A percentile compares a stretch with the other conserved stretches of the same genome.
These are phyloP conservation scores for Herpetospermum pedunculosum DNA, from an alignment of 306 rosid genomes.

Conservation along the genomic window DNA sequence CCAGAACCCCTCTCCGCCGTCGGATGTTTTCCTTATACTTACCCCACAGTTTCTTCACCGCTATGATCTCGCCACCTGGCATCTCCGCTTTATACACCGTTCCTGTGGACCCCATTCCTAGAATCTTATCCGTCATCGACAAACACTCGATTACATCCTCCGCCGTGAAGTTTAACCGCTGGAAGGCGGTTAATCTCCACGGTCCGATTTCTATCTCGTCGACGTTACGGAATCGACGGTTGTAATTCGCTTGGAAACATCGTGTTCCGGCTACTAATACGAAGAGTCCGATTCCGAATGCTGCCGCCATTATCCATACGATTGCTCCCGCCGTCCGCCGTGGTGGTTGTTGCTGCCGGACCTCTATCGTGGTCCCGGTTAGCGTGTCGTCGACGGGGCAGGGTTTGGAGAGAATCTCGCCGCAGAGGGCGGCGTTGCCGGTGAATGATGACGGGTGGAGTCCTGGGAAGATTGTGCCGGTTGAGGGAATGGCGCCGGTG, in stretches of 20 bases:
- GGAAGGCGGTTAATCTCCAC: slow-evolving; percentile 85
- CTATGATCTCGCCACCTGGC: slow-evolving; percentile 94
- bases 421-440: slow-evolving; percentile 77
- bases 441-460: slow-evolving; percentile 66
- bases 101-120: slow-evolving; percentile 91
- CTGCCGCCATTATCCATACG: slow-evolving; percentile 83
- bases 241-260: slow-evolving; percentile 63
- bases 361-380: slow-evolving; percentile 19
- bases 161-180: slow-evolving; percentile 78
- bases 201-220: slow-evolving; percentile 49
- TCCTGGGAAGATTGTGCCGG: slow-evolving; percentile 42
- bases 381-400: slow-evolving; percentile 39
- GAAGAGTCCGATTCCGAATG: slow-evolving; percentile 76
- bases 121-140: slow-evolving; percentile 50
- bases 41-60: slow-evolving; percentile 82
- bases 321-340: slow-evolving; percentile 68
- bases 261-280: slow-evolving; percentile 75
- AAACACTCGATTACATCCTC: slow-evolving; percentile 77
- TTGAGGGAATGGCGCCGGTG: slow-evolving; percentile 67
- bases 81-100: slow-evolving; percentile 74
- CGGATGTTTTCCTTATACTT: slow-evolving; percentile 54
- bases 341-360: slow-evolving; percentile 45
- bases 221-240: slow-evolving; percentile 22
- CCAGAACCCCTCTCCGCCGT: slow-evolving; percentile 79
- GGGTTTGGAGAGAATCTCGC: slow-evolving; percentile 41